Evolutionary conservation across 352 stramenopile species (phyloP).

Genomic region (Globisporangium iwayamae): DNA sequence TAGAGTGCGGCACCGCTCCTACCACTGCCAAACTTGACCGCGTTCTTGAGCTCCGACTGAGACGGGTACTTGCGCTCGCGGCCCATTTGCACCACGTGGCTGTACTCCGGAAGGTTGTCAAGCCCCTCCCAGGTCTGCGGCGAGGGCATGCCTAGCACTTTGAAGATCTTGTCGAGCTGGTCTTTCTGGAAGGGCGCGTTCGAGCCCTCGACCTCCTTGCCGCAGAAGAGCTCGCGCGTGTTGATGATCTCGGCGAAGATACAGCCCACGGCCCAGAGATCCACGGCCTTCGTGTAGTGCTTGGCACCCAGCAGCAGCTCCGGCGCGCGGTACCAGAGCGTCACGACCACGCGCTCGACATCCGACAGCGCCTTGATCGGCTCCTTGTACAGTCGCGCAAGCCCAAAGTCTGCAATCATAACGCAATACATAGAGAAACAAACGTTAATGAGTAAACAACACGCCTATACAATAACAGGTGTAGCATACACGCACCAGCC

Average conservation of each 20-base stretch:
- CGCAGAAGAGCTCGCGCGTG: constrained; percentile 81
- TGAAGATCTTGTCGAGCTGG: constrained; percentile 90
- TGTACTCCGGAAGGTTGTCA: constrained; percentile 81
- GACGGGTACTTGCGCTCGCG: constrained; percentile 82
- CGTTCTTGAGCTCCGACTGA: constrained; percentile 81
- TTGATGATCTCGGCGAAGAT: constrained; percentile 95
- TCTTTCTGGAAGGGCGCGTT: constrained; percentile 90
- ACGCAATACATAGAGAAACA: not conserved
- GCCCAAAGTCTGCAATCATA: constrained; percentile 58
- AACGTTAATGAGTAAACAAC: not conserved
- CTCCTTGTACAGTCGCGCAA: constrained; percentile 87
- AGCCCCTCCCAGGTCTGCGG: constrained; percentile 81
- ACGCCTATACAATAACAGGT: not conserved
- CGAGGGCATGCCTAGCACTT: constrained; percentile 85
- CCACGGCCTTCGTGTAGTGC: constrained; percentile 93
- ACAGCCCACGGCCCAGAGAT: constrained; percentile 95
- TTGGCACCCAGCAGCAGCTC: constrained; percentile 92
- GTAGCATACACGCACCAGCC: constrained; percentile 25
- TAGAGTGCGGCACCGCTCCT: constrained; percentile 69
- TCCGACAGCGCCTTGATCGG: constrained; percentile 87
- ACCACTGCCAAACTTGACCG: constrained; percentile 78
- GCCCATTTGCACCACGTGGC: constrained; percentile 80
- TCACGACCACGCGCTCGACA: constrained; percentile 92
- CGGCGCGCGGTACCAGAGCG: constrained; percentile 94
- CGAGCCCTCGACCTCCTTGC: constrained; percentile 84